These are phyloP conservation scores for Cymodocea nodosa DNA, from an alignment of 116 monocot species.

Conservation along the genomic window DNA sequence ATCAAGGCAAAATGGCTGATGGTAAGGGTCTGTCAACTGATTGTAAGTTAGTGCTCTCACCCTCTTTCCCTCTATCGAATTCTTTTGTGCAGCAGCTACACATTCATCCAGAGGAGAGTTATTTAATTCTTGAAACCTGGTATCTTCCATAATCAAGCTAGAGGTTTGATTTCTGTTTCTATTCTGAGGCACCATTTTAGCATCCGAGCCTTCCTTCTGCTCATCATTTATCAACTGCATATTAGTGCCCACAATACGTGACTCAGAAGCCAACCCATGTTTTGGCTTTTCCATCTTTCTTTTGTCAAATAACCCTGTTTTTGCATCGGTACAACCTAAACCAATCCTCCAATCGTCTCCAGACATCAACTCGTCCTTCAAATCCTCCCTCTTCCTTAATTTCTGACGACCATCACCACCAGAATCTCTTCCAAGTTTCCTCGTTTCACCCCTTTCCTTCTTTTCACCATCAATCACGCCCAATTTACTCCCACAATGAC, in stretches of 20 bases:
- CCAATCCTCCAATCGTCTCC: not conserved
- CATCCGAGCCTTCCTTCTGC: not conserved
- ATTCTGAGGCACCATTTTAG: not conserved
- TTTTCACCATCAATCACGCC: not conserved
- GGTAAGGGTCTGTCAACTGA: slow-evolving; percentile 70
- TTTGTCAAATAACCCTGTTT: not conserved
- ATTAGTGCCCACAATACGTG: not conserved
- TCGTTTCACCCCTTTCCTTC: not conserved
- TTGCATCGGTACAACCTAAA: not conserved
- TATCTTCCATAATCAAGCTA: not conserved
- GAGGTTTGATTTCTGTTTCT: not conserved
- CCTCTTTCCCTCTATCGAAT: slow-evolving; percentile 20
- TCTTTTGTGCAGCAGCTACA: not conserved
- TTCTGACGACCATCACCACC: not conserved
- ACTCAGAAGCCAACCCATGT: not conserved
- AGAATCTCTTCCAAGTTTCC: not conserved
- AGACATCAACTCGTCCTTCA: not conserved
- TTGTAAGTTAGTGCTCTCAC: slow-evolving; percentile 48
- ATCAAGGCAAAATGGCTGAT: slow-evolving; percentile 74
- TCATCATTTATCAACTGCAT: not conserved
- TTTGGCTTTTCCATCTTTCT: not conserved
- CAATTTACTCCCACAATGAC: too few relatives aligned
- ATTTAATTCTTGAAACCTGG: not conserved
- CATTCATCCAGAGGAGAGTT: not conserved
- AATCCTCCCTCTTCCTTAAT: not conserved